phyloP scores from a whole-genome alignment of 257 asterid species.

The Mentha longifolia region DNA sequence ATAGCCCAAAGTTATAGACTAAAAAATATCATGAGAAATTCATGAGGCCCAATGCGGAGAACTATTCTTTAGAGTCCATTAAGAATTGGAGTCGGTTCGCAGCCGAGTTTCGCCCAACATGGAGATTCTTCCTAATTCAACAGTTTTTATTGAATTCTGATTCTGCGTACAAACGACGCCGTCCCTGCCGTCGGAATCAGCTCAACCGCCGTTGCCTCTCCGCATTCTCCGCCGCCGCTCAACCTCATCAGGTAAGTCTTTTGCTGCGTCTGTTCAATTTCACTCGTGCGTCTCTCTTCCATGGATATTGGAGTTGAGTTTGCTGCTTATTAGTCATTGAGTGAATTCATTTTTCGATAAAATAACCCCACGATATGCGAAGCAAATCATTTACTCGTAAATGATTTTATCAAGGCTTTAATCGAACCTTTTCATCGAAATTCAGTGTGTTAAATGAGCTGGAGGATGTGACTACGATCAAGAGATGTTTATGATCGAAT shows the following conservation, averaged over 20 bases:
- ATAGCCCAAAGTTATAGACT: too few relatives aligned
- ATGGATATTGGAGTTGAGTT: background rate
- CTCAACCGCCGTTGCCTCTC: background rate
- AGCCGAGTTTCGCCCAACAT: conserved; percentile 5
- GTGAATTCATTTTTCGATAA: background rate
- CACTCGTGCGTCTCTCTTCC: background rate
- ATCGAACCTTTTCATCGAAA: background rate
- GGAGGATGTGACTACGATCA: background rate
- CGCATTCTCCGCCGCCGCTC: background rate
- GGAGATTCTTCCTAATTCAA: background rate
- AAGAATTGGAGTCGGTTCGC: background rate
- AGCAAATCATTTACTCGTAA: background rate
- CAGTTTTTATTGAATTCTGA: background rate
- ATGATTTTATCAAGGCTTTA: background rate
- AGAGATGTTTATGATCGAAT: background rate
- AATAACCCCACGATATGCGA: background rate
- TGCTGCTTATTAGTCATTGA: background rate
- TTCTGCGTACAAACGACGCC: conserved; percentile 39
- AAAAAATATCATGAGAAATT: background rate
- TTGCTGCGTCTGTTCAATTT: background rate
- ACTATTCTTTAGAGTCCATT: too few relatives aligned
- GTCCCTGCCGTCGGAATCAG: conserved; percentile 15
- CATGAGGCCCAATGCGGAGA: background rate
- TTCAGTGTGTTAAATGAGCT: background rate
- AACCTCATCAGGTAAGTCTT: background rate